Conservation (phyloP, 345 rosid genomes). For the Noccaea bulbosa region DNA sequence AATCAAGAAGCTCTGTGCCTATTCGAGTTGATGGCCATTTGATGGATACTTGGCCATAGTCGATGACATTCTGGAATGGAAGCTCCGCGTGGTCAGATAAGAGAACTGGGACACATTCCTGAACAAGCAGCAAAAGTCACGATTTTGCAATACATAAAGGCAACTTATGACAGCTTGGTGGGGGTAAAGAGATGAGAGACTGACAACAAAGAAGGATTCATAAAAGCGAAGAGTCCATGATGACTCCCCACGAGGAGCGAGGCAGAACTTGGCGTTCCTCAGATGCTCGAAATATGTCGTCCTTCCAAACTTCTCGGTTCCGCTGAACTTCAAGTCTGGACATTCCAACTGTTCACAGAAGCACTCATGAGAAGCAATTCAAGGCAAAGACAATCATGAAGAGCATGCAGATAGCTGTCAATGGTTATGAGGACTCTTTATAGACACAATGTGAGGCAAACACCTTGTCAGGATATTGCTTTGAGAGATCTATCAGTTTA, state of each 20-base stretch:
- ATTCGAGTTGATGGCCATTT: constrained; percentile 91
- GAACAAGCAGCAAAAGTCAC: constrained; percentile 33
- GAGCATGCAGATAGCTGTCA: background rate
- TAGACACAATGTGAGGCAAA: constrained; percentile 33
- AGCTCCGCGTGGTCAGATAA: constrained; percentile 88
- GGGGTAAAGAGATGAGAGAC: constrained; percentile 25
- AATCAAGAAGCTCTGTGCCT: constrained; percentile 77
- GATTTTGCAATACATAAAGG: background rate
- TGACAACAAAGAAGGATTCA: constrained; percentile 92
- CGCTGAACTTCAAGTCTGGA: constrained; percentile 92
- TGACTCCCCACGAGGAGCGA: constrained; percentile 97
- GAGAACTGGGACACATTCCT: constrained; percentile 98
- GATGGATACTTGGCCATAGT: constrained; percentile 79
- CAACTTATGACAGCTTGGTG: background rate
- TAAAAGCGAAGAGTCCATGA: constrained; percentile 99
- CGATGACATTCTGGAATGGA: constrained; percentile 90
- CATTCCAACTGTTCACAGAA: constrained; percentile 77
- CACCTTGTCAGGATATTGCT: constrained; percentile 91
- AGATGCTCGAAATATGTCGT: constrained; percentile 88
- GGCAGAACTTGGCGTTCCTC: constrained; percentile 90
- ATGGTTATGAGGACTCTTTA: background rate
- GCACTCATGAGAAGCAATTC: constrained; percentile 4
- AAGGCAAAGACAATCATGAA: background rate
- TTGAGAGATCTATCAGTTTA: constrained; percentile 77
- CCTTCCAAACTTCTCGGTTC: constrained; percentile 79